Base-by-base conservation (phyloP, 2,329 filamentous ascomycete species). In the Aspergillus jensenii region DNA sequence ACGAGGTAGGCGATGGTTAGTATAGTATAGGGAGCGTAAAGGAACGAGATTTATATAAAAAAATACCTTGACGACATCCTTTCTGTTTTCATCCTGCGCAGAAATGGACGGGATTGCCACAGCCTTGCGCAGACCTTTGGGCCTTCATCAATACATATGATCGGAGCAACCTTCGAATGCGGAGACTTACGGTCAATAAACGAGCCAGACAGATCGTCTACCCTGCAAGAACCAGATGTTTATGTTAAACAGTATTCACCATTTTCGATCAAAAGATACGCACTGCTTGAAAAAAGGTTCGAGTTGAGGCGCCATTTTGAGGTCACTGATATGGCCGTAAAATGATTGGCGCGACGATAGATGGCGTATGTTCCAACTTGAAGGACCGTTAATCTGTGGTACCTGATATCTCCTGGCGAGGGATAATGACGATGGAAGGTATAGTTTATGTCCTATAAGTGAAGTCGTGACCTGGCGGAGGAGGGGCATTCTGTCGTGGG, bases 31-130 rank as follows among this genome's bases (percentile, higher is more conserved):
- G 27, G 27, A 17, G 15, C 19, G 21, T 47, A 15, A 21, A n/a
- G 8, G n/a, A 48, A 17, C 9, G 27, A 5, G 15, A 25, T 8
- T 37, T 39, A 31, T 27, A 21, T 27, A n/a, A 68, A 21, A 31
- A 68, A 73, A 57, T 73, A 85, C 84, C 76, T 89, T 91, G 71
- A 99, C 87, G 62, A 99, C 95, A 83, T 99, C 93, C 55, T 88
- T 88, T 59, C 95, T 88, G 71, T 91, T 88, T 67, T 89, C 88
- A 71, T 95, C 91, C 62, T 97, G 93, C 48, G 93, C 90, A 35
- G 93, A 98, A 74, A 99, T 84, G 62, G 95, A 99, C 19, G 95
- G 95, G 69, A 99, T 99, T 52, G 93, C 93, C 59, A 99, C 95
- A 55, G 95, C 95, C 77, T 93, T 87, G 71, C 90, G 85, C 60